A percentile compares a stretch with the other conserved stretches of the same genome.
phyloP scores from a whole-genome alignment of 2,329 filamentous ascomycete genomes.

The Beauveria asiatica region DNA sequence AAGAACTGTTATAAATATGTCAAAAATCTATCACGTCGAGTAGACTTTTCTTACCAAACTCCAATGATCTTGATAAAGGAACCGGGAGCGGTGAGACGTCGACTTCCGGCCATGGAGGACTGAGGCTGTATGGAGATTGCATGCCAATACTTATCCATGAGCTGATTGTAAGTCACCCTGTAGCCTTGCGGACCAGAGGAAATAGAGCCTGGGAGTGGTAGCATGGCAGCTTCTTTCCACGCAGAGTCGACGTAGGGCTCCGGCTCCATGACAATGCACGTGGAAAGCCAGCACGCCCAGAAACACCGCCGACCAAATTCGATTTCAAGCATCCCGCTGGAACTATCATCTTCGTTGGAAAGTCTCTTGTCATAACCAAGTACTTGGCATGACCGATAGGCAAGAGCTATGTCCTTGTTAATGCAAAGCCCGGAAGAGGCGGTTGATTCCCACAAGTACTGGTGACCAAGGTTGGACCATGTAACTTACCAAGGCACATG shows the following conservation, averaged over 20 bases:
- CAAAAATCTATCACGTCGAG: not conserved
- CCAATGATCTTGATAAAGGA: constrained; percentile 3
- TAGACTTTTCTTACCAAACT: not conserved
- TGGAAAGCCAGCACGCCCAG: constrained; percentile 2
- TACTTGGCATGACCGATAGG: not conserved
- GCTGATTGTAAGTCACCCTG: not conserved
- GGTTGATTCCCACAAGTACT: too few species aligned
- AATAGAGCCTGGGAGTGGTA: constrained; percentile 1
- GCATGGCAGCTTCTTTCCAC: constrained; percentile 3
- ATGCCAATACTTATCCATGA: constrained; percentile 6
- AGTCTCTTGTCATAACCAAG: not conserved
- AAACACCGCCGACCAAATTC: not conserved
- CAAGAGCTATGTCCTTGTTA: not conserved
- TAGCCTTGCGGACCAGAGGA: not conserved
- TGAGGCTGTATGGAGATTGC: not conserved
- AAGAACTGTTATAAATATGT: not conserved
- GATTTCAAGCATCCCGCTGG: not conserved
- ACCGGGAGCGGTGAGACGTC: not conserved
- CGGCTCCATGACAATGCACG: constrained; percentile 6
- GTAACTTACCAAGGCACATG: not conserved
- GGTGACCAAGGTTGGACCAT: too few species aligned
- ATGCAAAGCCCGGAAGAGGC: too few species aligned
- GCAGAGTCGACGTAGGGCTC: not conserved
- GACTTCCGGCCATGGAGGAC: not conserved
- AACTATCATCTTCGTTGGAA: not conserved